A percentile compares a stretch with the other conserved stretches of the same genome.
These are phyloP conservation scores for Chrysosporium queenslandicum DNA, from an alignment of 2,329 filamentous ascomycete genomes.

Conservation along the genomic window DNA sequence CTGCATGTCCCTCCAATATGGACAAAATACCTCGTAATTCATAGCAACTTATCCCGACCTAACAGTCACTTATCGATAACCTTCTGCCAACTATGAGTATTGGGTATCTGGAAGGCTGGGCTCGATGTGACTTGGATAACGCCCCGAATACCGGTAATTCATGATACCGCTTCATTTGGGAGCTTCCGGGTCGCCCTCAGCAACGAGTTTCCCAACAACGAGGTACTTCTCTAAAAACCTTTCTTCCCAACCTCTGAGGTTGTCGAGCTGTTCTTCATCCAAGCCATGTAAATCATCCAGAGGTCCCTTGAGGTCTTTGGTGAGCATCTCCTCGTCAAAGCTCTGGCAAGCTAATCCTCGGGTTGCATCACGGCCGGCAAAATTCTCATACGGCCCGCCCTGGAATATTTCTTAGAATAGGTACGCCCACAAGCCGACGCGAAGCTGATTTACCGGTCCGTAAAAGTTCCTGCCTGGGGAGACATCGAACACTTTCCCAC, in stretches of 20 bases:
- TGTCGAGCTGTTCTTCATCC: slow-evolving; percentile 65
- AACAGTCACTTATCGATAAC: too few relatives aligned
- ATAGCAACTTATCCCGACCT: too few relatives aligned
- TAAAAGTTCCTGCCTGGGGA: slow-evolving; percentile 83
- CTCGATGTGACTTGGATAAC: too few relatives aligned
- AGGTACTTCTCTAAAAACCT: slow-evolving; percentile 89
- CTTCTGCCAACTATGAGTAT: too few relatives aligned
- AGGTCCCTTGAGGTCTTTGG: slow-evolving; percentile 74
- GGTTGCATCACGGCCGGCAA: slow-evolving; percentile 83
- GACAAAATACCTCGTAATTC: too few relatives aligned
- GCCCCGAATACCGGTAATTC: background rate
- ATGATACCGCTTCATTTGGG: slow-evolving; percentile 16
- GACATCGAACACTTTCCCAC: slow-evolving; percentile 86
- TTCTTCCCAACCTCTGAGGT: slow-evolving; percentile 84
- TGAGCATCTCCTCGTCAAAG: slow-evolving; percentile 93
- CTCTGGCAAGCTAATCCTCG: slow-evolving; percentile 80
- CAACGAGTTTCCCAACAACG: slow-evolving; percentile 78
- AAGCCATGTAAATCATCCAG: slow-evolving; percentile 67
- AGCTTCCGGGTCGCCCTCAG: slow-evolving; percentile 44
- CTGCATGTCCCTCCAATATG: too few relatives aligned
- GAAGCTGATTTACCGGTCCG: slow-evolving; percentile 49
- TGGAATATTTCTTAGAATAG: too few relatives aligned
- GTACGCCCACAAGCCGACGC: too few relatives aligned
- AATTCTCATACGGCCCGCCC: slow-evolving; percentile 90
- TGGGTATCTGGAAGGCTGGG: too few relatives aligned